Base-by-base conservation (phyloP, 768 basidiomycete genomes). In the Boletus tomentosulus region DNA sequence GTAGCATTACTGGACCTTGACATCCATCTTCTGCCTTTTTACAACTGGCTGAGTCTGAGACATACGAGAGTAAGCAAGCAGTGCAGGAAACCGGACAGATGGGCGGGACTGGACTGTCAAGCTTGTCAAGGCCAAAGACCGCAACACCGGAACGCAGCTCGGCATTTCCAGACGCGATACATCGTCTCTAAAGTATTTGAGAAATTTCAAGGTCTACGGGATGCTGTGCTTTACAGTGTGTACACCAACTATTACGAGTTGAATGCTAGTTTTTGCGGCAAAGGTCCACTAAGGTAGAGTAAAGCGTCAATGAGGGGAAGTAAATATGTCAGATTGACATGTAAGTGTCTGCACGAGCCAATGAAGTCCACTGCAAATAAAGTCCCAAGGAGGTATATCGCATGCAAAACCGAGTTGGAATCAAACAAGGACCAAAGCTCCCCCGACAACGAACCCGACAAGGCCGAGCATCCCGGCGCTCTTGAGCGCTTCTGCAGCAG, bases 381-480 rank as follows among this genome's bases (percentile, higher is more conserved):
- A 45, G 54, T 53, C 49, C 60, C 39, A 28, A 24, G 43, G 47
- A 56, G 57, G 51, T 57, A 57, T 66, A 58, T 46, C 42, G 42
- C 25, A 53, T 56, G 55, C 42, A 51, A 54, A 53, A 44, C 33
- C 25, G 55, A 55, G 52, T 19, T 39, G 44, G 48, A 54, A 57
- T 66, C 74, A 84, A 54, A 78, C 62, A 31, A 77, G 65, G 51
- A 79, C 66, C 62, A 84, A 58, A 28, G 66, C 75, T 4, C 78
- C 82, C 30, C 80, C 82, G 22, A 83, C 66, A 11, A 74, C 66
- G n/a, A 78, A 64, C 5, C 74, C 80, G n/a, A 73, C 71, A 6
- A 78, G 42, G 7, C 74, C 70, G 15, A 81, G 73, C 39, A 79
- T 53, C 13, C 78, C 55, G 6, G 76, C 70, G 55, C 79, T 81